Base-by-base conservation (phyloP, 2,329 filamentous ascomycete genomes). In the Podosphaera fusca region DNA sequence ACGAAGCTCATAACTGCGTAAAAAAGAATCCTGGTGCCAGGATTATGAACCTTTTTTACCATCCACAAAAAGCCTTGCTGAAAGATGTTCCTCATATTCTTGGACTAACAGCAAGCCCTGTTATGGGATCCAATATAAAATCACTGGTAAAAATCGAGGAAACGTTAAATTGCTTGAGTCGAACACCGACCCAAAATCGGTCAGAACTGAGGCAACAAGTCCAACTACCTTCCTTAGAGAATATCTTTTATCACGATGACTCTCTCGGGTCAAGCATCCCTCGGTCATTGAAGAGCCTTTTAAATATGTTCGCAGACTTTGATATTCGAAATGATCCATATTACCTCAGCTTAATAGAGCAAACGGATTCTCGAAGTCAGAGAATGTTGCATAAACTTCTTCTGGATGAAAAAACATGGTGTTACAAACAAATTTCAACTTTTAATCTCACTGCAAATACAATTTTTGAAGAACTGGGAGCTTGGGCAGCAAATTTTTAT, bases 401-500 rank as follows among this genome's bases (percentile, higher is more conserved):
- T 2, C 58, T 66, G n/a, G 73, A 69, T 47, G 63, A 70, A 6
- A 71, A 75, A 21, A 82, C 79, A 0, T 75, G 72, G 60, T 70
- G 72, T 35, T 74, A 73, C 40, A 71, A 71, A 31, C 77, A 85
- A 60, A 68, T 88, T 61, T 74, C 70, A 56, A 69, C 70, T 0
- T 73, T 88, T 6, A 70, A 71, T 49, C 69, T 70, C 1, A 77
- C 75, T 36, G 72, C 75, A 10, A 52, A 60, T 0, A 72, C 74
- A 12, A 72, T 88, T 1, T 71, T 71, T 30, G 61, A 66, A 2
- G 75, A 84, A 51, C 72, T 88, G 3, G 85, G 85, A 0, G 61
- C 71, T 1, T 89, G 83, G 82, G 82, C 82, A 1, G 75, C 76
- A 0, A 81, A 88, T 54, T 76, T 75, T 55, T 88, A 81, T 64